Conservation (phyloP, 2,329 filamentous ascomycete species). For the Stylonectria norvegica region DNA sequence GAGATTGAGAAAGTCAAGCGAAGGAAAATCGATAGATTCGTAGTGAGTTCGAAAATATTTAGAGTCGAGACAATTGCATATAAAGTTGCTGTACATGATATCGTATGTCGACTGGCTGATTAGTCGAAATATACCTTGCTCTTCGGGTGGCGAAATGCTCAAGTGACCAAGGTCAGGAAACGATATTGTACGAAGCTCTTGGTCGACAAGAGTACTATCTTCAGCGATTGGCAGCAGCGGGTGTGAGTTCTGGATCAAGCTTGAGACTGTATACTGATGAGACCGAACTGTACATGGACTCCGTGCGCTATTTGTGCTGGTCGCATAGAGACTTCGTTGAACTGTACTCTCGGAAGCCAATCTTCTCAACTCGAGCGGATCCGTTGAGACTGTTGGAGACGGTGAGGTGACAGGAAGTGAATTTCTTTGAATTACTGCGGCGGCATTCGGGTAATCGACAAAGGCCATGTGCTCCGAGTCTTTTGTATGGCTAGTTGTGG, state of each 20-base stretch:
- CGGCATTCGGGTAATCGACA: no score
- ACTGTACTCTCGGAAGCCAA: constrained; percentile 2
- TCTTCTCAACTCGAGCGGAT: constrained; percentile 5
- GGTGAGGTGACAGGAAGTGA: background rate
- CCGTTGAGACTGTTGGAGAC: constrained; percentile 10
- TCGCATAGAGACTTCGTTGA: constrained; percentile 16
- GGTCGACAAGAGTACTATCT: background rate
- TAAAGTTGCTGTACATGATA: constrained; percentile 7
- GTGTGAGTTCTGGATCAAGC: constrained; percentile 3
- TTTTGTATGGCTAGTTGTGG: no score
- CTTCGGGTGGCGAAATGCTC: background rate
- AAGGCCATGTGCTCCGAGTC: no score
- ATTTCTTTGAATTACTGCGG: no score
- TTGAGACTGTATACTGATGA: constrained; percentile 6
- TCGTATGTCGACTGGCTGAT: constrained; percentile 7
- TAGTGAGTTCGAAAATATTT: constrained; percentile 3
- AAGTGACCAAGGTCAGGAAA: constrained; percentile 1
- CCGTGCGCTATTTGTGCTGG: constrained; percentile 16
- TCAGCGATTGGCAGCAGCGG: background rate
- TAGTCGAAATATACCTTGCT: background rate
- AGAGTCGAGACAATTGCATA: constrained; percentile 5
- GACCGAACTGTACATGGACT: constrained; percentile 15
- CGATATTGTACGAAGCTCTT: background rate
- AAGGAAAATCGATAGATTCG: constrained; percentile 21
- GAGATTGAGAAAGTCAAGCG: constrained; percentile 25